These are phyloP conservation scores for Trametes meyenii DNA, from an alignment of 768 basidiomycete genomes.

Conservation along the genomic window DNA sequence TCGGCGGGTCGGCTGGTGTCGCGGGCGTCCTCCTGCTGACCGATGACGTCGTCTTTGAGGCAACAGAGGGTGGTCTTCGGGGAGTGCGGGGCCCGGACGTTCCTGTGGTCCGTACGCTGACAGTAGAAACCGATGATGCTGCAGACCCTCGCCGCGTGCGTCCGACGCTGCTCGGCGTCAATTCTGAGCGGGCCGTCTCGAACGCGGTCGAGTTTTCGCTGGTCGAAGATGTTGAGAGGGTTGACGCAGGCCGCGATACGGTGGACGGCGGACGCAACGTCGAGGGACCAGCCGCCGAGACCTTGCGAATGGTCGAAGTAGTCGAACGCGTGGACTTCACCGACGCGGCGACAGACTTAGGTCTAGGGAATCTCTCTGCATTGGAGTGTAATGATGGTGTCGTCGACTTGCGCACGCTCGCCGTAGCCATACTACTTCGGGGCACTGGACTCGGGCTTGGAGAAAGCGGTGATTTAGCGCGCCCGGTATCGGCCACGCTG, in stretches of 20 bases:
- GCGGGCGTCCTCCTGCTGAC: constrained; percentile 22
- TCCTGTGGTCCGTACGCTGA: constrained; percentile 34
- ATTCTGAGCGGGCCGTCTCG: constrained; percentile 46
- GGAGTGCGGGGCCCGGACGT: constrained; percentile 26
- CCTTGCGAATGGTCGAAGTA: constrained; percentile 43
- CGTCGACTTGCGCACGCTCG: constrained; percentile 15
- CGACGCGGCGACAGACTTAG: constrained; percentile 34
- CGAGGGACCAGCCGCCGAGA: constrained; percentile 27
- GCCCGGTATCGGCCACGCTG: constrained; percentile 18
- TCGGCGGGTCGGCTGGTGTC: constrained; percentile 25
- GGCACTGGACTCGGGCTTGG: constrained; percentile 21
- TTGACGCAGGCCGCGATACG: constrained; percentile 28
- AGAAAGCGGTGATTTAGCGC: constrained; percentile 15
- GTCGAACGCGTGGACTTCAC: constrained; percentile 40
- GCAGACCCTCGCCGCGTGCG: constrained; percentile 36
- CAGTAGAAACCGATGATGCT: constrained; percentile 37
- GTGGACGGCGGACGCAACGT: constrained; percentile 30
- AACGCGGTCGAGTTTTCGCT: constrained; percentile 47
- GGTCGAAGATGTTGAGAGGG: constrained; percentile 29
- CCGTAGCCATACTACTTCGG: constrained; percentile 12
- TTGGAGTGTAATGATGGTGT: constrained; percentile 18
- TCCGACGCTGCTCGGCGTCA: constrained; percentile 37
- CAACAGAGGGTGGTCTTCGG: constrained; percentile 29
- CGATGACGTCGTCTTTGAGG: constrained; percentile 28
- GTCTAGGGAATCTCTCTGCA: constrained; percentile 30